A percentile compares a stretch with the other conserved stretches of the same genome.
These are phyloP conservation scores for Lentithecium fluviatile DNA, from an alignment of 495 filamentous ascomycete species.

Conservation along the genomic window DNA sequence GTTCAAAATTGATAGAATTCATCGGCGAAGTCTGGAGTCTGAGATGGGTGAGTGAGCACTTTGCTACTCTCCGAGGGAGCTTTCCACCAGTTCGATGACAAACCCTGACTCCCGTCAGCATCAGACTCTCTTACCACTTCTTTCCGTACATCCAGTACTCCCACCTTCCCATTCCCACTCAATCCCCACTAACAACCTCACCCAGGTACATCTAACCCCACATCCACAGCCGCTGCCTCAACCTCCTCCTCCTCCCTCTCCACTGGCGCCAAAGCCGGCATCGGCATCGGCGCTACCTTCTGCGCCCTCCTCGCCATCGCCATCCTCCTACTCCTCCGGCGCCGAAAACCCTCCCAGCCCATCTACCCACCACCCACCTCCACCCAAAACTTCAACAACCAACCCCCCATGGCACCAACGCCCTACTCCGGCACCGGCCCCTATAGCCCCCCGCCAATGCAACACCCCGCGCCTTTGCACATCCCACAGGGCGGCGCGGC, in stretches of 20 bases:
- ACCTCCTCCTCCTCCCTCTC: not conserved
- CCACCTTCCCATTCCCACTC: not conserved
- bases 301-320: conserved; percentile 16
- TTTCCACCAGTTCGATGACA: too few species aligned
- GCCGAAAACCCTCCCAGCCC: not conserved
- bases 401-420: conserved; percentile 12
- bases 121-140: not conserved
- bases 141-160: not conserved
- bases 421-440: conserved; percentile 15
- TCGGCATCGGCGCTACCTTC: conserved; percentile 15
- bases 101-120: too few species aligned
- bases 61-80: too few species aligned
- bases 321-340: conserved; percentile 13
- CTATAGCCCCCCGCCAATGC: conserved; percentile 11
- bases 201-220: not conserved
- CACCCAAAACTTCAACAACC: not conserved
- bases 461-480: conserved; percentile 5
- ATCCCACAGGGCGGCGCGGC: not conserved
- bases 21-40: too few species aligned
- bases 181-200: not conserved
- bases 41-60: too few species aligned
- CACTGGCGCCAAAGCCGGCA: conserved; percentile 22
- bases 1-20: too few species aligned
- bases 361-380: conserved; percentile 9
- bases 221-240: not conserved